Conservation (phyloP, 192 early-diverging fungal genomes). For the Podochytrium sp. region DNA sequence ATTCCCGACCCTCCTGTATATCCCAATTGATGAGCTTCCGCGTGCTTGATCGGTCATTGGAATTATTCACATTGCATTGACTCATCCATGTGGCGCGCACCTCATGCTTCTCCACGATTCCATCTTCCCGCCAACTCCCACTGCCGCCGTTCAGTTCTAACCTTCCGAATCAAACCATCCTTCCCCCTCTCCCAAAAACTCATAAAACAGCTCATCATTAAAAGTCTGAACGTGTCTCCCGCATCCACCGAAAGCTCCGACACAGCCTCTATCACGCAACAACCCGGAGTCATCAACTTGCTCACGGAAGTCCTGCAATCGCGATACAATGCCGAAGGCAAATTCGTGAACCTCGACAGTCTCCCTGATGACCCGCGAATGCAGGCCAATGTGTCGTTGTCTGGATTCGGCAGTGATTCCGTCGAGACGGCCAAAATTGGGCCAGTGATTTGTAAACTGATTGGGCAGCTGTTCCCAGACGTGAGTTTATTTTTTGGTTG, state of each 20-base stretch:
- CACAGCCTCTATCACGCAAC: slow-evolving; percentile 5
- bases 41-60: background rate
- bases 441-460: slow-evolving; percentile 54
- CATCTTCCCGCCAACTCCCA: too few species aligned
- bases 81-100: too few species aligned
- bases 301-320: slow-evolving; percentile 27
- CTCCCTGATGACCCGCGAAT: slow-evolving; percentile 36
- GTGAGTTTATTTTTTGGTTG: slow-evolving; percentile 14
- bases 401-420: slow-evolving; percentile 31
- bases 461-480: slow-evolving; percentile 43
- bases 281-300: slow-evolving; percentile 14
- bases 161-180: too few species aligned
- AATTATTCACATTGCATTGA: too few species aligned
- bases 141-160: too few species aligned
- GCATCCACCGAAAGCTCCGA: background rate
- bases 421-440: slow-evolving; percentile 40
- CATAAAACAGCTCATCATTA: slow-evolving; percentile 5
- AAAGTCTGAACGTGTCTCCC: slow-evolving; percentile 4
- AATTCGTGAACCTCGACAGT: slow-evolving; percentile 34
- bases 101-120: too few species aligned
- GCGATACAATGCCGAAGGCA: slow-evolving; percentile 31
- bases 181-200: background rate
- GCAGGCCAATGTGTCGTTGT: slow-evolving; percentile 17
- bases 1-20: background rate
- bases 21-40: background rate